phyloP scores from a whole-genome alignment of 2,329 filamentous ascomycete species.

The Curvularia lunata region DNA sequence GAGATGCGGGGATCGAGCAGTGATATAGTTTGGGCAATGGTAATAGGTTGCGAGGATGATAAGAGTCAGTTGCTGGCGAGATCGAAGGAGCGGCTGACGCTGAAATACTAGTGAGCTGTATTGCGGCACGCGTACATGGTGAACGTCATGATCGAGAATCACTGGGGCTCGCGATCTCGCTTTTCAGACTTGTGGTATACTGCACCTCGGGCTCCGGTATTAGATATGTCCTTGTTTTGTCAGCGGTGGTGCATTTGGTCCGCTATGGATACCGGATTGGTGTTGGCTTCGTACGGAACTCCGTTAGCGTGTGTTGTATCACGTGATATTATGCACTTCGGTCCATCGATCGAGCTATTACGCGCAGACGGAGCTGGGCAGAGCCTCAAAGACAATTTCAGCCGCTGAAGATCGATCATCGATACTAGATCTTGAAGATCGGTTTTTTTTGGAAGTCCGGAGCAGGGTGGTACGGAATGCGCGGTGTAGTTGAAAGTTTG shows the following conservation, averaged over 20 bases:
- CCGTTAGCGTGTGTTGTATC: slow-evolving; percentile 4
- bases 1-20: too few relatives aligned
- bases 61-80: neutral
- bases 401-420: neutral
- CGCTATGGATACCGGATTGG: neutral
- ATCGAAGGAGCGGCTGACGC: neutral
- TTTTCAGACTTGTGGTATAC: neutral
- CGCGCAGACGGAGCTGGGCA: neutral
- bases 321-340: neutral
- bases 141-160: neutral
- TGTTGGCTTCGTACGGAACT: slow-evolving; percentile 7
- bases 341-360: neutral
- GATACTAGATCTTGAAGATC: neutral
- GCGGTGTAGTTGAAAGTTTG: neutral
- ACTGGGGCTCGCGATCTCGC: too few relatives aligned
- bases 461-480: neutral
- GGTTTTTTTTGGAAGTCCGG: neutral
- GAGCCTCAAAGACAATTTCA: neutral
- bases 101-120: neutral
- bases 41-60: too few relatives aligned
- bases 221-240: neutral
- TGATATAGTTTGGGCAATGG: too few relatives aligned
- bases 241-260: neutral
- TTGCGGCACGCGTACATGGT: neutral
- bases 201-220: neutral